Base-by-base conservation (phyloP, 257 asterid genomes). In the Datura wrightii region DNA sequence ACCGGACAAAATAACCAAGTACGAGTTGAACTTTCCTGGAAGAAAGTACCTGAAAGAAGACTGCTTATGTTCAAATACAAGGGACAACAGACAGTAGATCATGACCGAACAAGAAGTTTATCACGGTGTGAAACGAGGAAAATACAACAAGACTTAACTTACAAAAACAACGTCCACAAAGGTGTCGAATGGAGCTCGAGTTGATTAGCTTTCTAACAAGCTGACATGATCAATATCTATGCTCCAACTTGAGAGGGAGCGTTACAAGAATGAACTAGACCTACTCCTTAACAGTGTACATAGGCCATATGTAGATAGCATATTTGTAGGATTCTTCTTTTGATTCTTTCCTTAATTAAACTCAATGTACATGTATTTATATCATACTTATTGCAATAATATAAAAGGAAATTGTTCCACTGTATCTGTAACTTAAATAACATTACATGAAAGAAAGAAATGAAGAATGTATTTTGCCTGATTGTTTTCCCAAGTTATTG, bases 11-110 rank as follows among this genome's bases (percentile, higher is more conserved):
- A 86, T 93, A 94, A 74, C 99, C 98, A 89, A 96, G 90, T 55
- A 93, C 62, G 85, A 96, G 98, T 88, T 93, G 89, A 56, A 94
- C 98, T 79, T 93, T 94, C 90, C 98, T 91, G 71, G 98, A 93
- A 19, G 95, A 87, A 65, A 96, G 95, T 86, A 94, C 99, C 99
- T 96, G 94, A 84, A 80, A 87, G 10, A 71, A 44, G 39, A 44
- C 56, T 16, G 18, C 39, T 71, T 71, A 71, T 71, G 79, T 71
- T 71, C 79, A 71, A 70, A 71, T 71, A 42, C 3, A 42, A 71
- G 55, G 79, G 79, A n/a, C 79, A 71, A 71, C 56, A 44, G 37
- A 44, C 56, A 50, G 36, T 44, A 8, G 79, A n/a, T 44, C 18
- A 71, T 71, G 79, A 44, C 31, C 18, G 18, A 71, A 71, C 79